These are phyloP conservation scores for Potentilla sterilis DNA, from an alignment of 306 rosid genomes.

Conservation along the genomic window DNA sequence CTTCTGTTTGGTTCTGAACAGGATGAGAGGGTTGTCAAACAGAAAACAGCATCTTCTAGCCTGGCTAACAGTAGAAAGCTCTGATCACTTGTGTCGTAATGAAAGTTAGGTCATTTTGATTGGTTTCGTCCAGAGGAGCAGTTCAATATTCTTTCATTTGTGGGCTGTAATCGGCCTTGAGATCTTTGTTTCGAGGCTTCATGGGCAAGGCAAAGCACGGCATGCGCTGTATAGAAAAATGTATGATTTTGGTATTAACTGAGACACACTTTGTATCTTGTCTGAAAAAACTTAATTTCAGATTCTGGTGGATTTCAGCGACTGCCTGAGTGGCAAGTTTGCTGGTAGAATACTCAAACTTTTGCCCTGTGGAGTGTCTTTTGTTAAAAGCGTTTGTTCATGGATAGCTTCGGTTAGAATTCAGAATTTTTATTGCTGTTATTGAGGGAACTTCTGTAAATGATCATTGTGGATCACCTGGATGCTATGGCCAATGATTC, in stretches of 20 bases:
- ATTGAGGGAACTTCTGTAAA: not conserved
- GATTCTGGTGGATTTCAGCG: slow-evolving; percentile 27
- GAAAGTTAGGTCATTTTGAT: slow-evolving; percentile 37
- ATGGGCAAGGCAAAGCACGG: slow-evolving; percentile 23
- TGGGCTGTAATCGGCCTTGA: slow-evolving; percentile 38
- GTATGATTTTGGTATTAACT: slow-evolving; percentile 23
- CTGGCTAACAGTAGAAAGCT: slow-evolving; percentile 51
- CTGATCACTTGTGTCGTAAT: slow-evolving; percentile 41
- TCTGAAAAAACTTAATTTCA: slow-evolving; percentile 4
- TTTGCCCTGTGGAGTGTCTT: not conserved
- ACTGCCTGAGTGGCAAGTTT: slow-evolving; percentile 32
- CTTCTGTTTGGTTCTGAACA: slow-evolving; percentile 65
- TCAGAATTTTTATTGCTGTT: not conserved
- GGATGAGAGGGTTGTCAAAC: slow-evolving; percentile 53
- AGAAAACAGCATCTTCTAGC: slow-evolving; percentile 61
- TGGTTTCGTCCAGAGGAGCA: slow-evolving; percentile 39
- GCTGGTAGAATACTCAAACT: slow-evolving; percentile 1
- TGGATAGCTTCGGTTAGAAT: not conserved
- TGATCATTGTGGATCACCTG: not conserved
- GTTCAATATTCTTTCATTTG: slow-evolving; percentile 72
- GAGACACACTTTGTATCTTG: slow-evolving; percentile 19
- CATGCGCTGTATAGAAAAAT: slow-evolving; percentile 41
- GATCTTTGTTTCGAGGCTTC: slow-evolving; percentile 33
- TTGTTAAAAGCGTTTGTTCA: not conserved
- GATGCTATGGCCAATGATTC: not conserved